These are phyloP conservation scores for Pyricularia sp. DNA, from an alignment of 2,329 filamentous ascomycete genomes.

Conservation along the genomic window DNA sequence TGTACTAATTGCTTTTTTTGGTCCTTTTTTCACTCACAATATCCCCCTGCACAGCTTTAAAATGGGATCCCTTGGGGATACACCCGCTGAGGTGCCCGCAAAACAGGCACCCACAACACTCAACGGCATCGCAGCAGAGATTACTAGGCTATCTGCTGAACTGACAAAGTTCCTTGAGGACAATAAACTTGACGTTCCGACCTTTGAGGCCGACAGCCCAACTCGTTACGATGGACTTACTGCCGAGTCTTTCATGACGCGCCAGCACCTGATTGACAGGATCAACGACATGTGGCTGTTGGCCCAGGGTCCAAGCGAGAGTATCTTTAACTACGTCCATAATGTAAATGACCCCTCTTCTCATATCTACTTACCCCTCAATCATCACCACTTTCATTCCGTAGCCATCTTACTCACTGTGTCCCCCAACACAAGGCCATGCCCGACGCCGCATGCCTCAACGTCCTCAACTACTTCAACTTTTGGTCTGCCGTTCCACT, in stretches of 20 bases:
- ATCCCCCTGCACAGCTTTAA: neutral
- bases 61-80: neutral
- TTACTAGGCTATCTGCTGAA: neutral
- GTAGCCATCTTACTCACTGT: too few species aligned
- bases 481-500: slow-evolving; percentile 42
- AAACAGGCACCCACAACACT: neutral
- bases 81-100: neutral
- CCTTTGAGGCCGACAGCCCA: neutral
- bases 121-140: neutral
- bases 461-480: slow-evolving; percentile 40
- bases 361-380: neutral
- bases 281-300: slow-evolving; percentile 36
- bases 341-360: neutral
- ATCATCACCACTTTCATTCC: too few species aligned
- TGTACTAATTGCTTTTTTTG: neutral
- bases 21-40: neutral
- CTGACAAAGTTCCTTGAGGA: slow-evolving; percentile 1
- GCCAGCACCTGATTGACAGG: slow-evolving; percentile 33
- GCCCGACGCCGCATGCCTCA: slow-evolving; percentile 18
- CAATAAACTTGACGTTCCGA: neutral
- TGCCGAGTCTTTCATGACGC: slow-evolving; percentile 16
- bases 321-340: slow-evolving; percentile 24
- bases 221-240: neutral
- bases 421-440: neutral
- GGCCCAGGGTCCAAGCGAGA: slow-evolving; percentile 38